Base-by-base conservation (phyloP, 2,329 filamentous ascomycete genomes). In the Calonectria hongkongensis region DNA sequence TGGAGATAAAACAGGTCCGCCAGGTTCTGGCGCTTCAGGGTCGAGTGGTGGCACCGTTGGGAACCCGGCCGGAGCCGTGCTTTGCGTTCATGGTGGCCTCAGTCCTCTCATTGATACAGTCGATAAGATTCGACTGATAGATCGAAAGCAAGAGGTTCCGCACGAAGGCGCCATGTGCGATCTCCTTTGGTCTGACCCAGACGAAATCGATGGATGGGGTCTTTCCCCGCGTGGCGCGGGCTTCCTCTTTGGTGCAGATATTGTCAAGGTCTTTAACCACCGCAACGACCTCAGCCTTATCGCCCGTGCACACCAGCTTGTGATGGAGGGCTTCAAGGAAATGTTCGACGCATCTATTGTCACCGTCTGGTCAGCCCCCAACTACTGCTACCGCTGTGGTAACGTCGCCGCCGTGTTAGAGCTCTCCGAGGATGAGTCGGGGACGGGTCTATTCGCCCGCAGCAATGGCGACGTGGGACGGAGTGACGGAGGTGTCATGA, bases 91-190 rank as follows among this genome's bases (percentile, higher is more conserved):
- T 83, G 97, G 97, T 70, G 97, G 97, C 2, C 88, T 99, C 9
- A 97, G 94, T 27, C 97, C 97, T 1, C 88, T 98, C 13, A 94
- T 99, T 72, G 96, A 98, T 83, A 95, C 92, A 28, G 94, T 99
- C 58, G 96, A 99, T 83, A 98, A 98, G 85, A 99, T 99, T 82
- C 91, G 97, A 27, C 88, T 98, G 16, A 91, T 99, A 27, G 97
- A 99, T 83, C 92, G 96, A 74, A 98, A 98, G 84, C 97, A 99
- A 86, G 97, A 99, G 86, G 97, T 99, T 0, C 97, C 97, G 0
- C 97, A 99, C 82, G 97, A 99, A 86, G 97, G 97, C 69, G 95
- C 97, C 82, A 99, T 99, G 97, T 99, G 97, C 85, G 97, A 99
- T 84, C 89, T 99, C 0, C 90, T 99, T 3, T 99, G 97, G 97